Conservation (phyloP, 2,329 filamentous ascomycete genomes). For the Monosporascus sp. region DNA sequence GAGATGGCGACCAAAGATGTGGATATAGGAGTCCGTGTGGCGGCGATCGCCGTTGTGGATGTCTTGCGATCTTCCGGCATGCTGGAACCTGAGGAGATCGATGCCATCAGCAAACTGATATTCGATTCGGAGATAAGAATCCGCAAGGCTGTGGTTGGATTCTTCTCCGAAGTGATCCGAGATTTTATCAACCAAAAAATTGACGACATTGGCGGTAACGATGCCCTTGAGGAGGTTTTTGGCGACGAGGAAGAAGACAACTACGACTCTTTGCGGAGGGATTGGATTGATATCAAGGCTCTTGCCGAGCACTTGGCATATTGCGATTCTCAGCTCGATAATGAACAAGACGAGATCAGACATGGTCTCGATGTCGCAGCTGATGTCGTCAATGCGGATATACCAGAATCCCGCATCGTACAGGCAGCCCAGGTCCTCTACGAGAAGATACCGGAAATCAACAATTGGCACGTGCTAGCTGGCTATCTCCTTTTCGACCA, state of each 20-base stretch:
- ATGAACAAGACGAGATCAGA: constrained; percentile 44
- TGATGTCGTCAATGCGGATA: constrained; percentile 55
- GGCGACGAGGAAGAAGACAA: constrained; percentile 68
- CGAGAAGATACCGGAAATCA: constrained; percentile 72
- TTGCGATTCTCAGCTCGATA: constrained; percentile 68
- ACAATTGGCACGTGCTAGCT: constrained; percentile 81
- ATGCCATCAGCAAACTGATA: constrained; percentile 78
- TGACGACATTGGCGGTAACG: constrained; percentile 78
- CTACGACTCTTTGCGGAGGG: constrained; percentile 66
- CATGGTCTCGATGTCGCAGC: constrained; percentile 45
- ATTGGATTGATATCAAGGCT: constrained; percentile 91
- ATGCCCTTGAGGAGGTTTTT: constrained; percentile 69
- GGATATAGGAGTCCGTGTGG: constrained; percentile 73
- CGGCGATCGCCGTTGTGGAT: constrained; percentile 76
- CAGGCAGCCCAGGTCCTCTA: constrained; percentile 82
- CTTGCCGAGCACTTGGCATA: constrained; percentile 75
- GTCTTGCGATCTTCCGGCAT: constrained; percentile 77
- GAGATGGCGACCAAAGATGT: constrained; percentile 89
- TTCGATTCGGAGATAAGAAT: constrained; percentile 83
- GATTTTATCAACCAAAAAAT: constrained; percentile 74
- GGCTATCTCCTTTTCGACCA: constrained; percentile 93
- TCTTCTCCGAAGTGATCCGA: constrained; percentile 83
- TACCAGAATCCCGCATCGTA: constrained; percentile 75
- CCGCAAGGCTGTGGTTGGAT: constrained; percentile 80
- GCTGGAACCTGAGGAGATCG: constrained; percentile 86